Conservation (phyloP, 441 rosid species). For the Omphalea diandra region DNA sequence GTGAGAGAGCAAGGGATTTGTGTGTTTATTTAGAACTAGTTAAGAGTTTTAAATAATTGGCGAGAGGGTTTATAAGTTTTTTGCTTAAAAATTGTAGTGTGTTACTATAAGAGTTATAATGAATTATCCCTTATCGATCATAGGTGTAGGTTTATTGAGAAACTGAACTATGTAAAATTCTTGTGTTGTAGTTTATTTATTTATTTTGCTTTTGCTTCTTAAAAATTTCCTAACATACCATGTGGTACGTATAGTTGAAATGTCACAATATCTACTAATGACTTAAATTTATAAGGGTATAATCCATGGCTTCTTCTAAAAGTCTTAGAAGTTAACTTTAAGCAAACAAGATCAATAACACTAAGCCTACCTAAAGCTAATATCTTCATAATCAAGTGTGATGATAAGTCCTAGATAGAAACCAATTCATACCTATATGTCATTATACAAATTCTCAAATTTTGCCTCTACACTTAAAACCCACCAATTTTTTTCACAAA, state of each 20-base stretch:
- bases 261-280: conserved; percentile 75
- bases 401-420: conserved; percentile 83
- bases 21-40: no score
- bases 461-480: conserved; percentile 23
- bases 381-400: conserved; percentile 83
- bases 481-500: neutral
- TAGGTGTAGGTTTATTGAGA: no score
- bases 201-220: no score
- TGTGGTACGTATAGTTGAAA: conserved; percentile 65
- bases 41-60: no score
- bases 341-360: conserved; percentile 58
- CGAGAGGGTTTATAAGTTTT: no score
- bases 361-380: conserved; percentile 63
- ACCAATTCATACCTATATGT: conserved; percentile 53
- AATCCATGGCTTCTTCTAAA: conserved; percentile 68
- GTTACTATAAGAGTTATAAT: no score
- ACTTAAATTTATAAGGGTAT: conserved; percentile 62
- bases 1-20: no score
- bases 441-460: conserved; percentile 36
- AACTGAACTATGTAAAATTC: no score
- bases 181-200: no score
- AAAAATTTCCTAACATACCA: no score
- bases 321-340: conserved; percentile 76
- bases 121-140: no score
- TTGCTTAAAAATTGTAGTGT: no score